These are phyloP conservation scores for Aquilaria agallochum DNA, from an alignment of 441 rosid genomes.

Conservation along the genomic window DNA sequence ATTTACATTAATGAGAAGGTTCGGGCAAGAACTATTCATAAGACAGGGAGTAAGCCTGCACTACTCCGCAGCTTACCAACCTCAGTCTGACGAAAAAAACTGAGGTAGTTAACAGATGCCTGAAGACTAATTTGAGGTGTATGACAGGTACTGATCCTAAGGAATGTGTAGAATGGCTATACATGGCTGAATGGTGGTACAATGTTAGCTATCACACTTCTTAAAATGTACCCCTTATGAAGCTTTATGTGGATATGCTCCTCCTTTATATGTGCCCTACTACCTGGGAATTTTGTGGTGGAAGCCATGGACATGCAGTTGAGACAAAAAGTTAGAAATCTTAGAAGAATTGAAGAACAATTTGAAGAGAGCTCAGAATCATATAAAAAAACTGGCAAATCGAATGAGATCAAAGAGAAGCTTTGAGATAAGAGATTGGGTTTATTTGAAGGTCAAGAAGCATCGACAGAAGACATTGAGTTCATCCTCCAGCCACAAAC, in stretches of 20 bases:
- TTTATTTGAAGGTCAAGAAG: too few relatives aligned
- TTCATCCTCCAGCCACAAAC: too few relatives aligned
- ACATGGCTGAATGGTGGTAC: constrained; percentile 2
- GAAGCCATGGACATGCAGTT: not conserved
- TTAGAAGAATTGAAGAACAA: too few relatives aligned
- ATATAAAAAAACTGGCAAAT: too few relatives aligned
- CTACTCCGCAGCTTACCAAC: constrained; percentile 7
- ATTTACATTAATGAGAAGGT: not conserved
- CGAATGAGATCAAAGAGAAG: too few relatives aligned
- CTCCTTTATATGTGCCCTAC: not conserved
- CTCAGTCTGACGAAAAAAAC: constrained; percentile 11
- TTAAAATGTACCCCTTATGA: not conserved
- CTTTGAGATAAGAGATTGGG: too few relatives aligned
- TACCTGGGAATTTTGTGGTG: not conserved
- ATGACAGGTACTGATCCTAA: not conserved
- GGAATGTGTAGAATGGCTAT: not conserved
- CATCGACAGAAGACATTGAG: too few relatives aligned
- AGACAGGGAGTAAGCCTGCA: not conserved
- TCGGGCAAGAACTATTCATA: not conserved
- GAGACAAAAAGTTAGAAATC: too few relatives aligned
- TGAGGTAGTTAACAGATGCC: constrained; percentile 1
- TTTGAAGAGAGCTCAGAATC: too few relatives aligned
- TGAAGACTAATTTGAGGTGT: not conserved
- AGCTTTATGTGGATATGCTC: not conserved
- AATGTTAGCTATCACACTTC: not conserved